A percentile compares a stretch with the other conserved stretches of the same genome.
Conservation (phyloP, 1,284 basidiomycete species). For the Ceratobasidium sp. region DNA sequence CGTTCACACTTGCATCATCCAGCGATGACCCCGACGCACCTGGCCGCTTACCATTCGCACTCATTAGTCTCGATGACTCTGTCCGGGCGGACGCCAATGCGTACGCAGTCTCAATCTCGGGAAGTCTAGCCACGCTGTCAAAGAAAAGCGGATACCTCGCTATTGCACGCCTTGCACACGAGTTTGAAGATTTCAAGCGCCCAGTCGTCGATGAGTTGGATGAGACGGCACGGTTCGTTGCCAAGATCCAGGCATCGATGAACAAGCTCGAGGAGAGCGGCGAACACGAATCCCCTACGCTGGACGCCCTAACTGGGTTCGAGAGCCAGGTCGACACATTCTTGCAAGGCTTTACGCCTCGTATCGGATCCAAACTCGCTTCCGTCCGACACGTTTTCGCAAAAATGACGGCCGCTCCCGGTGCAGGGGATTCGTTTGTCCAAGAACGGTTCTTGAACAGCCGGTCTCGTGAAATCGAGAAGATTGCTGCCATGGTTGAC, state of each 20-base stretch:
- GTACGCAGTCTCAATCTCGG: conserved; percentile 66
- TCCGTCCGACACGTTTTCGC: conserved; percentile 25
- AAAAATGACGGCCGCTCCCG: conserved; percentile 30
- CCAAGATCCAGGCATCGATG: background rate
- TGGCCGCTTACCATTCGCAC: conserved; percentile 58
- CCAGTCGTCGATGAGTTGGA: conserved; percentile 20
- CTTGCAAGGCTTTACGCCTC: conserved; percentile 8
- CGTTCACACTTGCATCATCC: conserved; percentile 15
- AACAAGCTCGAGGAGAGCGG: conserved; percentile 2
- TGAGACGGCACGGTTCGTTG: conserved; percentile 10
- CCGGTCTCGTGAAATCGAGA: conserved; percentile 25
- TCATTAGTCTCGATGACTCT: conserved; percentile 64
- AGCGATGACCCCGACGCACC: conserved; percentile 14
- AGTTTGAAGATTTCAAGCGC: conserved; percentile 23
- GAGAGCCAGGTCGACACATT: conserved; percentile 20
- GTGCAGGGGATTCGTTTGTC: conserved; percentile 21
- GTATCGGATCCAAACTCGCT: conserved; percentile 17
- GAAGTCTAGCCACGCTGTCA: conserved; percentile 54
- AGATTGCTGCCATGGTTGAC: conserved; percentile 12
- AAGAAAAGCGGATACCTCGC: conserved; percentile 35
- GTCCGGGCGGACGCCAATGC: conserved; percentile 76
- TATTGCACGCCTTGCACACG: conserved; percentile 19
- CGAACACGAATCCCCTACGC: background rate
- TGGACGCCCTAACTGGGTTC: conserved; percentile 1
- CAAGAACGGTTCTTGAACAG: conserved; percentile 29